phyloP scores from a whole-genome alignment of 2,329 filamentous ascomycete species.

The Aspergillus pseudonomiae region DNA sequence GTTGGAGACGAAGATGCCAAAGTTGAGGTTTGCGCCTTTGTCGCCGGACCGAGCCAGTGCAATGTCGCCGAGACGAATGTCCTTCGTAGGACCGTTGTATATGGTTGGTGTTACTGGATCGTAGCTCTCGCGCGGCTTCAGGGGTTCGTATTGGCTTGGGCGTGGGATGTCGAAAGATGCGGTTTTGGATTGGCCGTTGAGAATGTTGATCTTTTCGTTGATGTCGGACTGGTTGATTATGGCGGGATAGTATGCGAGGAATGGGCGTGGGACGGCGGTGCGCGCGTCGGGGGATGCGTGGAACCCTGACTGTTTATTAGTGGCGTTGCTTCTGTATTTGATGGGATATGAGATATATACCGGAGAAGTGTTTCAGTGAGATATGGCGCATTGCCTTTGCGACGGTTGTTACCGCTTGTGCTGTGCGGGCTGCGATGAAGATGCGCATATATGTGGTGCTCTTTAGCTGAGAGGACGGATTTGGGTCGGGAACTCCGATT shows the following conservation, averaged over 20 bases:
- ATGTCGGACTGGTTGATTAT: slow-evolving; percentile 34
- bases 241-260: slow-evolving; percentile 48
- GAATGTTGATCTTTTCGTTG: slow-evolving; percentile 30
- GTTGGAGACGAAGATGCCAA: slow-evolving; percentile 42
- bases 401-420: slow-evolving; percentile 32
- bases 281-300: slow-evolving; percentile 48
- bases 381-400: slow-evolving; percentile 35
- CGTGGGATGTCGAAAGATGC: slow-evolving; percentile 20
- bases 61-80: slow-evolving; percentile 47
- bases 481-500: slow-evolving; percentile 41
- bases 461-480: slow-evolving; percentile 45
- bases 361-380: slow-evolving; percentile 50
- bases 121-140: slow-evolving; percentile 21
- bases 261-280: slow-evolving; percentile 43
- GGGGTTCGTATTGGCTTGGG: slow-evolving; percentile 17
- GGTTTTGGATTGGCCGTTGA: slow-evolving; percentile 10
- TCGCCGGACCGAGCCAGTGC: slow-evolving; percentile 48
- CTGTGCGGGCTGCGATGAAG: slow-evolving; percentile 44
- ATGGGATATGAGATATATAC: slow-evolving; percentile 7
- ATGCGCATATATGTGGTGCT: slow-evolving; percentile 52
- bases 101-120: slow-evolving; percentile 13
- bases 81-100: slow-evolving; percentile 30
- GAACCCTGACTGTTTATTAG: slow-evolving; percentile 33
- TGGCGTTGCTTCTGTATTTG: neutral
- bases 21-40: slow-evolving; percentile 47